Evolutionary conservation across 345 rosid genomes (phyloP), one percentile per base, ranked within the genome.

Genomic region (Dovyalis caffra): DNA sequence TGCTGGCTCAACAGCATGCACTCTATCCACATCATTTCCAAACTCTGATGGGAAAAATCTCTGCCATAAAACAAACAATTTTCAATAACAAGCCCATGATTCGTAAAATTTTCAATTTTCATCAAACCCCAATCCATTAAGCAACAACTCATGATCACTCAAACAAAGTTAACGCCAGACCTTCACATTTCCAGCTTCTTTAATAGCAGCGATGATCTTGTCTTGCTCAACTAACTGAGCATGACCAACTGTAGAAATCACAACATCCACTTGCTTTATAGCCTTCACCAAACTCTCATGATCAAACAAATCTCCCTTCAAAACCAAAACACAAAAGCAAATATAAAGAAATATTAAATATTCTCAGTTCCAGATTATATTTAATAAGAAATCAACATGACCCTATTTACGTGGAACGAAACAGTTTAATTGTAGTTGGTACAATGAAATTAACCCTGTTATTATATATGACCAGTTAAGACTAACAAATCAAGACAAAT

Each of bases 101-200:
- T 47, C 21, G 2, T 47, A 47, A 18, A 47, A 0, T 47, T 18
- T 1, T 21, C 1, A 47, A 47, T 47, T 47, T 18, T 47, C 8
- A 47, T 47, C 8, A 47, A 47, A 47, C n/a, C 53, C 40, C 20
- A 32, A 32, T 31, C 21, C 32, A n/a, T 20, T 21, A 26, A 5
- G 49, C 3, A 12, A 15, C 49, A 45, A 15, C 20, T 14, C 49
- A 45, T 45, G 49, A 45, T 45, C 49, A 5, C 25, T 26, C 5
- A 26, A 4, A 58, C 53, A 71, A 62, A 58, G 4, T 8, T 32
- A 57, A 60, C 26, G 1, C 14, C 6, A n/a, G 71, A 91, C 97
- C 96, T 94, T 94, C 11, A 94, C 79, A 40, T 87, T 92, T 28
- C 96, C 98, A 33, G 96, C 96, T 83, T 92, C 96, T 74, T 90